Base-by-base conservation (phyloP, 2,329 filamentous ascomycete species). In the Mycogone perniciosa region DNA sequence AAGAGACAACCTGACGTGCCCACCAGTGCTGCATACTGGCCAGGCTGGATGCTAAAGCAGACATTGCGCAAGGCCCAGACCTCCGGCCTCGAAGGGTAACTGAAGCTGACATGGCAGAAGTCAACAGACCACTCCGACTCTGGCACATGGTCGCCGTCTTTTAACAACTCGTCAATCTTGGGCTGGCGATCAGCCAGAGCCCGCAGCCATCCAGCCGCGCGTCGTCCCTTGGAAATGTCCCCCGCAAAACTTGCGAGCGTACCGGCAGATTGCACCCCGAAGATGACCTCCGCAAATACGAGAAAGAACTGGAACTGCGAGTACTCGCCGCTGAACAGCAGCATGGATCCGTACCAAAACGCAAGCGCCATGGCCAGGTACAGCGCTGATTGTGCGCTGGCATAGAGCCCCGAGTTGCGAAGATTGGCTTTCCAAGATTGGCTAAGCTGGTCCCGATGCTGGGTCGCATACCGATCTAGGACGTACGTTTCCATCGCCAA, bases 21-120 rank as follows among this genome's bases (percentile, higher is more conserved):
- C 6, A 88, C 84, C n/a, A 89, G 82, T 2, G 85, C 85, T 0
- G 83, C 86, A 0, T 81, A 75, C 57, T 84, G 82, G 3, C 81
- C 80, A 5, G 77, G 73, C 37, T 75, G 70, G 41, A 86, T 76
- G 1, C 62, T 67, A 4, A 85, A 63, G 55, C 72, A 73, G 4
- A 86, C 64, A 4, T 71, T 66, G 51, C 82, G 72, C 4, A 86
- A 65, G 0, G 85, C 77, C 51, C 76, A 77, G 44, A 80, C 73
- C 50, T 79, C 72, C 0, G 78, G 76, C 9, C 82, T 71, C 37
- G 69, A 77, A 0, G 85, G 85, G 60, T 89, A 89, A 1, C 82
- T 76, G 57, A 89, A 88, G 30, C 73, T 74, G 7, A 89, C 74
- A 35, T 79, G 69, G 2, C 76, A 66, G 34, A 86, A 77, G 8